A percentile compares a stretch with the other conserved stretches of the same genome.
Conservation (phyloP, 2,329 filamentous ascomycete species). For the Trichoderma lentiforme region DNA sequence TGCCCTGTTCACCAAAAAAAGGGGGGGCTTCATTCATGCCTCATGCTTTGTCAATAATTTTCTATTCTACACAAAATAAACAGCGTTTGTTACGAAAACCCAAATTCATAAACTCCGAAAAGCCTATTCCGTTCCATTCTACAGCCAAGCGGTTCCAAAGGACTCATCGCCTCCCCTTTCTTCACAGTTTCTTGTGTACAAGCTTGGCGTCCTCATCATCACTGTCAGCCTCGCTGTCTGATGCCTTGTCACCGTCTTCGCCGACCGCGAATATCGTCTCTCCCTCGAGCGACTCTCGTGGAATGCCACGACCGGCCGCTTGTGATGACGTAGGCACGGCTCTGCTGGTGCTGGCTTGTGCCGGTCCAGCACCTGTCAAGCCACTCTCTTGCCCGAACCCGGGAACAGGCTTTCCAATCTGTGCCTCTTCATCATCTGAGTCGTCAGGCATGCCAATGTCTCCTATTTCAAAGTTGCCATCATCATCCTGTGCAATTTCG, state of each 20-base stretch:
- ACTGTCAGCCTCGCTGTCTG: slow-evolving; percentile 58
- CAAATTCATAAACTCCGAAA: slow-evolving; percentile 16
- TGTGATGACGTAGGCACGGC: slow-evolving; percentile 21
- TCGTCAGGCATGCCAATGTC: slow-evolving; percentile 77
- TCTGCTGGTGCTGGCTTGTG: slow-evolving; percentile 23
- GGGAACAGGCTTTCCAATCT: slow-evolving; percentile 39
- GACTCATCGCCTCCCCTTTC: not conserved
- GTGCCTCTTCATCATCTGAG: slow-evolving; percentile 55
- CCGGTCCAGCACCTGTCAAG: slow-evolving; percentile 24
- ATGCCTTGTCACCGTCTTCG: slow-evolving; percentile 79
- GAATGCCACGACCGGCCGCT: slow-evolving; percentile 36
- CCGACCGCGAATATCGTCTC: slow-evolving; percentile 96
- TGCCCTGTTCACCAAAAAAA: not conserved
- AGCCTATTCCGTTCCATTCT: not conserved
- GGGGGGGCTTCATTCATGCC: not conserved
- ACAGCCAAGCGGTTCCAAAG: slow-evolving; percentile 12
- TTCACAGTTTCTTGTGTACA: slow-evolving; percentile 44
- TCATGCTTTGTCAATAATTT: not conserved
- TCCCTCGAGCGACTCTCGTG: slow-evolving; percentile 64
- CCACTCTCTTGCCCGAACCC: slow-evolving; percentile 27
- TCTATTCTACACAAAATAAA: slow-evolving; percentile 7
- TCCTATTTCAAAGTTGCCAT: slow-evolving; percentile 90
- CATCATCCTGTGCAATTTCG: slow-evolving; percentile 96
- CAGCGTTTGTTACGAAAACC: slow-evolving; percentile 1
- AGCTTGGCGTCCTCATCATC: slow-evolving; percentile 38